Evolutionary conservation across 805 yeast species (phyloP).

Genomic region (Wickerhamomyces rabaulensis): DNA sequence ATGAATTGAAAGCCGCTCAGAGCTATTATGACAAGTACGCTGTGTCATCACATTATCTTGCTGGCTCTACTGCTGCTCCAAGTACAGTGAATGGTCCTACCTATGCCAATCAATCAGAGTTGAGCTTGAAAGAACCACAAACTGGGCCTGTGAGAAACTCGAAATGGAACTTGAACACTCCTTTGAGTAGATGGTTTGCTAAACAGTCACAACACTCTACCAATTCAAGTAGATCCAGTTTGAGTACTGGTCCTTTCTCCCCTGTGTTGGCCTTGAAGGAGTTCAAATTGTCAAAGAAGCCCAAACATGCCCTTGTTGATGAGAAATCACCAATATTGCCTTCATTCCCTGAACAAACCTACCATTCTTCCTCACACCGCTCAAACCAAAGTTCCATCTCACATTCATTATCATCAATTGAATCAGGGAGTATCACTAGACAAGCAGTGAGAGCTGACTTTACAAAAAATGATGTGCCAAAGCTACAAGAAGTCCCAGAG

Average conservation of each 20-base stretch:
- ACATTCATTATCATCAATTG: neutral
- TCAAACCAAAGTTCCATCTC: neutral
- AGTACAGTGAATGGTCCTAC: neutral
- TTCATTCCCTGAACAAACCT: conserved; percentile 15
- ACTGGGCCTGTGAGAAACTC: conserved; percentile 6
- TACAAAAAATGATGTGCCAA: conserved; percentile 8
- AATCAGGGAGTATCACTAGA: conserved; percentile 1
- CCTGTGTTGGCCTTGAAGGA: conserved; percentile 22
- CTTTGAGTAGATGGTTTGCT: conserved; percentile 24
- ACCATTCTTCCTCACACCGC: conserved; percentile 6
- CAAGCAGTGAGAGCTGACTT: conserved; percentile 12
- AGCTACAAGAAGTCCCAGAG: conserved; percentile 10
- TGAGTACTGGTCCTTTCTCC: conserved; percentile 19
- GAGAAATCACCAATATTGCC: conserved; percentile 19
- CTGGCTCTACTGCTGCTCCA: conserved; percentile 1
- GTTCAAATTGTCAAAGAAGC: conserved; percentile 16
- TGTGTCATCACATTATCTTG: neutral
- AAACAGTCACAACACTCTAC: conserved; percentile 12
- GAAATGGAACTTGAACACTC: conserved; percentile 22
- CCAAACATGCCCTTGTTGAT: conserved; percentile 7
- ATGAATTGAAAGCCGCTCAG: conserved; percentile 9
- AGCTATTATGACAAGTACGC: neutral
- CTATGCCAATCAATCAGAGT: conserved; percentile 9
- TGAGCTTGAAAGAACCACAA: conserved; percentile 16
- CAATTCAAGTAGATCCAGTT: conserved; percentile 13